Conservation (phyloP, 1,284 basidiomycete species). For the Melampsora larici-populina region DNA sequence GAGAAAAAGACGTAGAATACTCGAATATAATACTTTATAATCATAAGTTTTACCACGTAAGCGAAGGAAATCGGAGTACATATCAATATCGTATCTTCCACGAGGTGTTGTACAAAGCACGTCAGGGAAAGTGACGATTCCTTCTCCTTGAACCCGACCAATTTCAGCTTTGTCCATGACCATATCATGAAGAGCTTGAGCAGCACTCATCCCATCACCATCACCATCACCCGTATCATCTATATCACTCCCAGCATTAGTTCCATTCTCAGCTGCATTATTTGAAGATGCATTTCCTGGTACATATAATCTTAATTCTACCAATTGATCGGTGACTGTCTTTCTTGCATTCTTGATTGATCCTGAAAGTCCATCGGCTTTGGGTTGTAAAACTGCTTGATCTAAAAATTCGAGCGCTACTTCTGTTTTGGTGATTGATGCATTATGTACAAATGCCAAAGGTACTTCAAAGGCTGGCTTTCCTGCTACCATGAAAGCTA, state of each 20-base stretch:
- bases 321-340: conserved; percentile 69
- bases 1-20: conserved; percentile 85
- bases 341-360: conserved; percentile 48
- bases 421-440: conserved; percentile 95
- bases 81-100: conserved; percentile 95
- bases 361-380: conserved; percentile 57
- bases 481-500: conserved; percentile 84
- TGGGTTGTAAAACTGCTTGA: conserved; percentile 52
- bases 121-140: conserved; percentile 92
- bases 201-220: conserved; percentile 68
- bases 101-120: conserved; percentile 92
- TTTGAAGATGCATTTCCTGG: conserved; percentile 72
- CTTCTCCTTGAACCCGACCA: conserved; percentile 83
- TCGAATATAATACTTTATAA: conserved; percentile 91
- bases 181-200: conserved; percentile 91
- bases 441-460: conserved; percentile 82
- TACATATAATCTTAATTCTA: conserved; percentile 94
- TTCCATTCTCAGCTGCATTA: conserved; percentile 50
- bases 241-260: conserved; percentile 50
- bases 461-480: conserved; percentile 91
- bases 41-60: conserved; percentile 97
- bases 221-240: conserved; percentile 56
- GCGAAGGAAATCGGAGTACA: conserved; percentile 90
- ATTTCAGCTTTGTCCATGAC: conserved; percentile 97
- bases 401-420: conserved; percentile 89